Evolutionary conservation across 179 eudicot genomes (phyloP).

Genomic region (Monotropa hypopitys): DNA sequence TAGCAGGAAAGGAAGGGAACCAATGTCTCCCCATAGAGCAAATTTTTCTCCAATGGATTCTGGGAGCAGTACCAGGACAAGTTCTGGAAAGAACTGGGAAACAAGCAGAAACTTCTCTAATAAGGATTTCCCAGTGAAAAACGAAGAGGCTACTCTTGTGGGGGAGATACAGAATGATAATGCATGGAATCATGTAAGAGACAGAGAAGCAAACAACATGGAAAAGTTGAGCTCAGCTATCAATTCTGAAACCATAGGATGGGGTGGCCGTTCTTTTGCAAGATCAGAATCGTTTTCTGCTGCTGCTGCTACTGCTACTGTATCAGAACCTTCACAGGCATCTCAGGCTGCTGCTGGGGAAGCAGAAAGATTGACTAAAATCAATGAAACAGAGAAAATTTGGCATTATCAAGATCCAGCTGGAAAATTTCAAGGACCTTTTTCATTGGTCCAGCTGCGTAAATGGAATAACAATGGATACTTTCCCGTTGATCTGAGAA

Average conservation of each 20-base stretch:
- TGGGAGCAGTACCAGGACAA: conserved; percentile 44
- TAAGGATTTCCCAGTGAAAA: conserved; percentile 32
- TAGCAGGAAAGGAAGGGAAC: conserved; percentile 51
- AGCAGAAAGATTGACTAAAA: conserved; percentile 28
- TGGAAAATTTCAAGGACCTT: conserved; percentile 91
- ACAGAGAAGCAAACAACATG: conserved; percentile 18
- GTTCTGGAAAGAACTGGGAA: conserved; percentile 43
- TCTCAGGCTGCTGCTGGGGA: conserved; percentile 19
- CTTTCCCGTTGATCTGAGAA: conserved; percentile 62
- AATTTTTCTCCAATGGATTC: conserved; percentile 43
- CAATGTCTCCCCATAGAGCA: conserved; percentile 47
- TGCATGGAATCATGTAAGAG: conserved; percentile 37
- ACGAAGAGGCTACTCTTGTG: conserved; percentile 26
- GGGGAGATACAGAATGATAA: conserved; percentile 30
- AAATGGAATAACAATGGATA: conserved; percentile 89
- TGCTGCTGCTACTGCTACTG: conserved; percentile 15
- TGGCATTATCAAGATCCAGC: conserved; percentile 92
- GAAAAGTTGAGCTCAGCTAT: conserved; percentile 32
- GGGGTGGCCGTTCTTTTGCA: conserved; percentile 19
- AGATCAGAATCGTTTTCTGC: conserved; percentile 26
- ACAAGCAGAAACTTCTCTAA: conserved; percentile 31
- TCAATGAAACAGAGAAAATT: conserved; percentile 56
- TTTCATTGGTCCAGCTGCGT: conserved; percentile 74
- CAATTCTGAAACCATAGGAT: conserved; percentile 20
- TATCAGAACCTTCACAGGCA: conserved; percentile 27